These are phyloP conservation scores for Coemansia sp. DNA, from an alignment of 192 early-diverging fungal genomes.

Conservation along the genomic window DNA sequence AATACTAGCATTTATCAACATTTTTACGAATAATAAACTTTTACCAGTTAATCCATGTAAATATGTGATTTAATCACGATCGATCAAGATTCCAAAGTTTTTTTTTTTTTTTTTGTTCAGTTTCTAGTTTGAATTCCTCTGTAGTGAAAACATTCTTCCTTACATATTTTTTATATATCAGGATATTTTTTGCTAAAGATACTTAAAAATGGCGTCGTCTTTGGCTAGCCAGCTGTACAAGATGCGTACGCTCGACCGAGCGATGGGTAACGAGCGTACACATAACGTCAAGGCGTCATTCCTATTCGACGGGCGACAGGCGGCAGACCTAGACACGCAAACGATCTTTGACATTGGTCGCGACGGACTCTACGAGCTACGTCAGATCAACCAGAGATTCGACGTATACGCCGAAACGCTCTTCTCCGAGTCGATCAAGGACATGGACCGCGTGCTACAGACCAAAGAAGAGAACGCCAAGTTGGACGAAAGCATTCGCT, in stretches of 20 bases:
- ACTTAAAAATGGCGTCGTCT: constrained; percentile 60
- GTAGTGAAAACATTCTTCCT: background rate
- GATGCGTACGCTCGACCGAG: constrained; percentile 66
- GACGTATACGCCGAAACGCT: constrained; percentile 69
- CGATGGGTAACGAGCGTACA: constrained; percentile 59
- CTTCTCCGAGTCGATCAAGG: constrained; percentile 82
- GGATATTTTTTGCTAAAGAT: background rate
- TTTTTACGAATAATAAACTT: background rate
- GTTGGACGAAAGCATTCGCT: constrained; percentile 75
- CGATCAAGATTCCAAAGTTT: background rate
- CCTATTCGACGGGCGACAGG: constrained; percentile 79
- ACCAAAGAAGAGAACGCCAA: constrained; percentile 78
- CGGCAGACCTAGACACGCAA: constrained; percentile 87
- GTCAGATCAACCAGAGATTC: constrained; percentile 68
- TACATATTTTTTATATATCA: constrained; percentile 1
- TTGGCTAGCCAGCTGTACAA: constrained; percentile 69
- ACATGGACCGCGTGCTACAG: constrained; percentile 78
- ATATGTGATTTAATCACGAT: background rate
- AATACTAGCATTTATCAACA: background rate
- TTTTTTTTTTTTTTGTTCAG: background rate
- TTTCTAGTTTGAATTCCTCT: background rate
- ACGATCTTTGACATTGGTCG: constrained; percentile 84
- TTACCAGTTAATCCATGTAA: no score
- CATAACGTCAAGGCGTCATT: constrained; percentile 75
- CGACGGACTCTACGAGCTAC: constrained; percentile 79